phyloP scores from a whole-genome alignment of 768 basidiomycete species.

The Collybia nuda region DNA sequence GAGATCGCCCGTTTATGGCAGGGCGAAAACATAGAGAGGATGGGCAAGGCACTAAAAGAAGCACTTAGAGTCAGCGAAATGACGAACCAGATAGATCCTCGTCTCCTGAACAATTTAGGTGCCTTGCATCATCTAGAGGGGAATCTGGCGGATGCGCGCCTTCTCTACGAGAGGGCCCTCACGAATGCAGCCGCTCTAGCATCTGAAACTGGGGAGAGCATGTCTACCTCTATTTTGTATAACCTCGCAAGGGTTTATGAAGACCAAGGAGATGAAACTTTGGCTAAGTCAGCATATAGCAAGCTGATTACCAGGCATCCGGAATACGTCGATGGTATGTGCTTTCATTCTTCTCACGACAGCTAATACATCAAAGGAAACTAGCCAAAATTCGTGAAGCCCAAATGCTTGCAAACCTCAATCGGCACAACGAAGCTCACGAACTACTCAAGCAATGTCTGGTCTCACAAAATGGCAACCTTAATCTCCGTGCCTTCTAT shows the following conservation, averaged over 20 bases:
- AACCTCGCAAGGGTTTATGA: conserved; percentile 94
- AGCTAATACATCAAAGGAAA: background rate
- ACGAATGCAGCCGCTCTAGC: conserved; percentile 49
- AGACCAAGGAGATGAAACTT: conserved; percentile 67
- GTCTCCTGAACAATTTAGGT: conserved; percentile 80
- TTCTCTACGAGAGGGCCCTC: conserved; percentile 74
- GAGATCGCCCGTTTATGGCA: conserved; percentile 92
- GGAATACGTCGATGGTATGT: conserved; percentile 92
- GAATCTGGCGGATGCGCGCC: conserved; percentile 51
- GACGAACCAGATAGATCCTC: conserved; percentile 53
- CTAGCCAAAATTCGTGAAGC: conserved; percentile 93
- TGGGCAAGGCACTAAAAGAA: conserved; percentile 69
- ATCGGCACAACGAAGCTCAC: conserved; percentile 80
- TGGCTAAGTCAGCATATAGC: conserved; percentile 85
- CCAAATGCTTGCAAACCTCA: conserved; percentile 68
- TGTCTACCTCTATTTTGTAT: conserved; percentile 83
- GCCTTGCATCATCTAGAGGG: conserved; percentile 72
- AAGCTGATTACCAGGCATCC: conserved; percentile 89
- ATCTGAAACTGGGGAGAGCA: conserved; percentile 55
- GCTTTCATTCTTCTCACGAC: background rate
- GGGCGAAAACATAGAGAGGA: conserved; percentile 73
- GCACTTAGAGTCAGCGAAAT: conserved; percentile 66
- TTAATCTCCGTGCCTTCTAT: conserved; percentile 91
- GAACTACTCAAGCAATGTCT: conserved; percentile 89
- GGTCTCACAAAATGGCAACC: conserved; percentile 69